Evolutionary conservation across 2,329 filamentous ascomycete species (phyloP), one percentile per base, ranked within the genome.

Genomic region (Colletotrichum siamense): DNA sequence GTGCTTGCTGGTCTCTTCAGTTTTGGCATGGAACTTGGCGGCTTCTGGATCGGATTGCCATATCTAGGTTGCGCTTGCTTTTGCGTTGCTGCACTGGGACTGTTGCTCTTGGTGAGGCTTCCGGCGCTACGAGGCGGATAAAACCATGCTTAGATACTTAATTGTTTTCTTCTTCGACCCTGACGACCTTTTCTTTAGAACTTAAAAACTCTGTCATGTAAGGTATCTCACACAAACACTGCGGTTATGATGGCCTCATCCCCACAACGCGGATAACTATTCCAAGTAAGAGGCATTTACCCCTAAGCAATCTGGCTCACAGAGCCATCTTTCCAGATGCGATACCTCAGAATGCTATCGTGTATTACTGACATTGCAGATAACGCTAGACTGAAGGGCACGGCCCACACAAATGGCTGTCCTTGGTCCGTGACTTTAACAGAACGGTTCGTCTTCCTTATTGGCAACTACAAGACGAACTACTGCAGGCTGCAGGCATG

Each of bases 1-100:
- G 78, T 79, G 34, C 79, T 83, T 12, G 82, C 82, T 0, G 81
- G 75, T 3, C 77, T 83, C 8, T 83, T 82, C 61, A 79, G 79
- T 4, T 72, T 80, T 3, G 82, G 82, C n/a, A 83, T 83, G 82
- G 74, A 75, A 28, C 62, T 80, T 15, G 82, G 80, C 22, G 81
- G 81, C 12, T 22, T 64, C 9, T 81, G 80, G 80, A 80, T 82
- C 16, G 82, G 81, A 5, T 62, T 83, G 34, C 82, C 82, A 12
- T 83, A 83, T 59, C 68, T 83, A 32, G 82, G 81, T 7, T 78
- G 83, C 15, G 82, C 80, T 73, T 24, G 52, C 32, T 64, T 76
- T n/a, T 73, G 73, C 26, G 15, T 73, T 22, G 32, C 34, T 22
- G 59, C 32, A 6, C n/a, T 76, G n/a, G 73, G 62, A 5, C 9